Evolutionary conservation across 192 early-diverging fungal genomes (phyloP).

Genomic region (Podila epicladia): DNA sequence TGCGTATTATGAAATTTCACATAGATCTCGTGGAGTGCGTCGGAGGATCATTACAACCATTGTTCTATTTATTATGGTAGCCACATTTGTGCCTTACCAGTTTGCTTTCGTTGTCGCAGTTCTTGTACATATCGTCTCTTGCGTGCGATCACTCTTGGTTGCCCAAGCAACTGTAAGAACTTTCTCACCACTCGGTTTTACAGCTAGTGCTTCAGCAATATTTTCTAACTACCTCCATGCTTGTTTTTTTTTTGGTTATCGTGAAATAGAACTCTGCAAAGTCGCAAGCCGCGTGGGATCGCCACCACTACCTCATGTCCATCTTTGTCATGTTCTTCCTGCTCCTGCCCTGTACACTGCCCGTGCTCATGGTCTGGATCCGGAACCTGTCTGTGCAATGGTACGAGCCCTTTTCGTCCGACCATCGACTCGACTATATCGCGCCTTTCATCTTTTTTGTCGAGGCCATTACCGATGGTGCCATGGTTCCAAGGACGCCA

Average conservation of each 20-base stretch:
- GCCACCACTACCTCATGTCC: conserved; percentile 73
- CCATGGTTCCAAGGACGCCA: conserved; percentile 65
- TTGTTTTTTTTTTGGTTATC: neutral
- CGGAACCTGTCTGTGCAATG: conserved; percentile 82
- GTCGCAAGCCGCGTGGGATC: conserved; percentile 52
- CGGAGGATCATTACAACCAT: conserved; percentile 61
- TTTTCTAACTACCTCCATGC: neutral
- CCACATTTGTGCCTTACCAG: conserved; percentile 84
- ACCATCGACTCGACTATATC: conserved; percentile 70
- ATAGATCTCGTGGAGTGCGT: conserved; percentile 46
- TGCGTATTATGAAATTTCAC: neutral
- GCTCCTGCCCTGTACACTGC: conserved; percentile 77
- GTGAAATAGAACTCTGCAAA: neutral
- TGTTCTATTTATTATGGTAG: conserved; percentile 72
- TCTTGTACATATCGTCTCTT: conserved; percentile 69
- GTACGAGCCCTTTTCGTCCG: conserved; percentile 84
- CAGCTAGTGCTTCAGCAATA: no score
- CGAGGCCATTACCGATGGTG: conserved; percentile 59
- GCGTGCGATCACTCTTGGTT: conserved; percentile 61
- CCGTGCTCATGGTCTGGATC: conserved; percentile 83
- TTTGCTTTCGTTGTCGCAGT: conserved; percentile 83
- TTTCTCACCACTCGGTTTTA: neutral
- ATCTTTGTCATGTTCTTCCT: conserved; percentile 76
- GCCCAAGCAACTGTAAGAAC: conserved; percentile 47
- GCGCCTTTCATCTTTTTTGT: conserved; percentile 70